Base-by-base conservation (phyloP, 805 yeast species). In the Lipomyces lipofer region DNA sequence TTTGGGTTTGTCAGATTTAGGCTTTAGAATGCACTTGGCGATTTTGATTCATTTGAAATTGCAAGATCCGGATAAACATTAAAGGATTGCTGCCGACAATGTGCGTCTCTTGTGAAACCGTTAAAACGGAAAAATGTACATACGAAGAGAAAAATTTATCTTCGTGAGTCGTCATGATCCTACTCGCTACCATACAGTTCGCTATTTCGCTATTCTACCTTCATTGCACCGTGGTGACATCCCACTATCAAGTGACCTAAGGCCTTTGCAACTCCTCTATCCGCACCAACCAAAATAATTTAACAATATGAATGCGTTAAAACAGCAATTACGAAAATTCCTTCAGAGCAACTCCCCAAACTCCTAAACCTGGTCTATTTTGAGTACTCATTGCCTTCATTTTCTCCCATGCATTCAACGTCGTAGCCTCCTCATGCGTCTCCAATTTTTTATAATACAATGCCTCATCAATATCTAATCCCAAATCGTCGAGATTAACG, bases 301-400 rank as follows among this genome's bases (percentile, higher is more conserved):
- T 25, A 28, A 44, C 6, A 25, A 17, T 6, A 8, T 29, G n/a
- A 6, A 44, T 25, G 22, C 49, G 21, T 12, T 33, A 19, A 12
- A 45, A 21, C 22, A 17, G 4, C 33, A 3, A 13, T 30, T 45
- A 43, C 19, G 42, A 9, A 13, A 15, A 28, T 10, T 43, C 39
- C 21, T 54, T 35, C 25, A 22, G 13, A n/a, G n/a, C 29, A 28
- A 56, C 38, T 24, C 39, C 25, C 60, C 60, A 56, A 25, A 58
- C 60, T 12, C 62, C 60, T 12, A 58, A 28, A 12, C 62, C 62
- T n/a, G 62, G 62, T 19, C 52, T 12, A 47, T 58, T 58, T 36
- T 58, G 62, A 36, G 21, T 40, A 6, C 13, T 24, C 7, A 43
- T 30, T 15, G 40, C 40, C 15, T 9, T 22, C 35, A 24, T 27